A percentile compares a stretch with the other conserved stretches of the same genome.
Conservation (phyloP, 768 basidiomycete genomes). For the Tricholoma bakamatsutake region DNA sequence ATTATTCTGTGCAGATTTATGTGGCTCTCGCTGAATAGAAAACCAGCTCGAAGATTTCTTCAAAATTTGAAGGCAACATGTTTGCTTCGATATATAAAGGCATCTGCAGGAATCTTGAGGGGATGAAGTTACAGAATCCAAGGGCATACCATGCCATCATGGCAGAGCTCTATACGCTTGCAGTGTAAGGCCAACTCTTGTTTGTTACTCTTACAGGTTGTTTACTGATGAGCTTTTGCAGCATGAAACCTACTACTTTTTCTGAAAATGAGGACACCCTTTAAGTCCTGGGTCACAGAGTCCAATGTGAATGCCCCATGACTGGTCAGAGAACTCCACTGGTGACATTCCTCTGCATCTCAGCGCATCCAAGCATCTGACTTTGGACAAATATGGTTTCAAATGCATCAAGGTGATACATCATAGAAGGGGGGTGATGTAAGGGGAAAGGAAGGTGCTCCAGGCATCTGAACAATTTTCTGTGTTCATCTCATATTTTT, state of each 20-base stretch:
- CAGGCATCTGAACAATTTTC: too few relatives aligned
- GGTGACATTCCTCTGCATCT: too few relatives aligned
- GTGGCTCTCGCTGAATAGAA: neutral
- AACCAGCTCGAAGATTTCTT: neutral
- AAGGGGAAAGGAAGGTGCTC: too few relatives aligned
- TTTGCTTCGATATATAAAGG: neutral
- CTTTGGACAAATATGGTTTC: too few relatives aligned
- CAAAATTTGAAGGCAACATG: neutral
- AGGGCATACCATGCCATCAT: neutral
- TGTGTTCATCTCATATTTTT: too few relatives aligned
- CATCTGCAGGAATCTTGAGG: neutral
- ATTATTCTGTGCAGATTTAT: neutral
- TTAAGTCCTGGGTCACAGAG: neutral
- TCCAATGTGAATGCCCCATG: too few relatives aligned
- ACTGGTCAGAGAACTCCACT: too few relatives aligned
- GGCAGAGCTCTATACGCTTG: neutral
- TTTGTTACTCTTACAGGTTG: neutral
- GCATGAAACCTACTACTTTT: neutral
- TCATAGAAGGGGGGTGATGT: too few relatives aligned
- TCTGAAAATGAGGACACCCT: neutral
- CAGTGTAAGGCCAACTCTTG: neutral
- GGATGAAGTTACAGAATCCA: neutral
- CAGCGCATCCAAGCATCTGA: too few relatives aligned
- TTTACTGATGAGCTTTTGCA: neutral
- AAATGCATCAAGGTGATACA: too few relatives aligned